Evolutionary conservation across 345 rosid species (phyloP).

Genomic region (Zanthoxylum bungeanum): DNA sequence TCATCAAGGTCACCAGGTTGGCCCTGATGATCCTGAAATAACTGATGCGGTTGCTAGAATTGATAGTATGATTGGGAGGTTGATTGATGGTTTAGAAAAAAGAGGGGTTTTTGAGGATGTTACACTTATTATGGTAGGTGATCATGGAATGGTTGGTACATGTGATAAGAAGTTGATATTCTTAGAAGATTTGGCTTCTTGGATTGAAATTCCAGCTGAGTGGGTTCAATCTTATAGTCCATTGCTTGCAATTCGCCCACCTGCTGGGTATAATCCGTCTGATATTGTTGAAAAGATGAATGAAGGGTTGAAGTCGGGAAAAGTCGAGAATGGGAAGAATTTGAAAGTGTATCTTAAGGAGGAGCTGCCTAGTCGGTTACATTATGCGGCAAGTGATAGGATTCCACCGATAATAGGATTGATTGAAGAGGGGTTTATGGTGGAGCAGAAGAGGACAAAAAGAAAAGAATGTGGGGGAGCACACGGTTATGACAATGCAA

Average conservation of each 20-base stretch:
- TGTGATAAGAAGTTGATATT: slow-evolving; percentile 78
- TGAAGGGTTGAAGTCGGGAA: slow-evolving; percentile 63
- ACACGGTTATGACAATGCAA: slow-evolving; percentile 84
- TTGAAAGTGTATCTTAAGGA: slow-evolving; percentile 81
- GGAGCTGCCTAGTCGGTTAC: slow-evolving; percentile 77
- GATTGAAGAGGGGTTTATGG: slow-evolving; percentile 72
- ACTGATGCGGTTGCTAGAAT: slow-evolving; percentile 75
- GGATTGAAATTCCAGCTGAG: slow-evolving; percentile 55
- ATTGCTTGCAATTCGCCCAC: slow-evolving; percentile 73
- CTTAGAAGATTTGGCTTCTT: slow-evolving; percentile 71
- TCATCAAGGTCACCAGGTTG: slow-evolving; percentile 92
- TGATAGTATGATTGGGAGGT: slow-evolving; percentile 71
- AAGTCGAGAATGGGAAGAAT: slow-evolving; percentile 70
- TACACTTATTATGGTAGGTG: slow-evolving; percentile 81
- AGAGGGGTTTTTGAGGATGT: slow-evolving; percentile 91
- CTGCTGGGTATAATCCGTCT: slow-evolving; percentile 35
- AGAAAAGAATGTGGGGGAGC: slow-evolving; percentile 83
- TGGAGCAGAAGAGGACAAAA: slow-evolving; percentile 56
- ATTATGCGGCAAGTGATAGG: slow-evolving; percentile 59
- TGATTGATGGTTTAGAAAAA: slow-evolving; percentile 70
- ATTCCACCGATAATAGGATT: slow-evolving; percentile 81
- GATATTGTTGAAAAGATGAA: slow-evolving; percentile 80
- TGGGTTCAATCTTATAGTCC: slow-evolving; percentile 83
- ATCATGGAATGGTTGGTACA: slow-evolving; percentile 96
- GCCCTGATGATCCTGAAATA: slow-evolving; percentile 83